Evolutionary conservation across 2,329 filamentous ascomycete genomes (phyloP).

Genomic region (Aspergillus puulaauensis): DNA sequence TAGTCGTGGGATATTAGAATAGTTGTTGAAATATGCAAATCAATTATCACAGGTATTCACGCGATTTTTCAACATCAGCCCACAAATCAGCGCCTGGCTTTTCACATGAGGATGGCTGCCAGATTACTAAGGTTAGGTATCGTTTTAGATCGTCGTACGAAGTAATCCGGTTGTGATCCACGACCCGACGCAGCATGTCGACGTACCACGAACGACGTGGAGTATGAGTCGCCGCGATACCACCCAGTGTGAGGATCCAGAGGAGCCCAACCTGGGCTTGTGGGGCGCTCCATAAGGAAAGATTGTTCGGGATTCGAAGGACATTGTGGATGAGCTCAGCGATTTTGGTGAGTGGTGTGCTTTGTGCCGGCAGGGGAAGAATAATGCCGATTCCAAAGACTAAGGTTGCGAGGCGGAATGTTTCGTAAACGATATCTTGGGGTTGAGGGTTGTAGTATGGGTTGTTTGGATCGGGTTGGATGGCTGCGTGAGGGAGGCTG

Average conservation of each 20-base stretch:
- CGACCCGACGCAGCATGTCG: constrained; percentile 22
- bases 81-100: constrained; percentile 29
- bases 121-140: constrained; percentile 29
- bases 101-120: constrained; percentile 38
- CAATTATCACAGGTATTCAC: not conserved
- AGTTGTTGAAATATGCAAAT: not conserved
- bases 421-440: constrained; percentile 32
- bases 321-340: constrained; percentile 25
- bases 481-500: constrained; percentile 25
- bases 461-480: constrained; percentile 15
- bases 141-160: constrained; percentile 29
- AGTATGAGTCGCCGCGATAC: constrained; percentile 36
- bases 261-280: constrained; percentile 28
- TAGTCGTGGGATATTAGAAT: not conserved
- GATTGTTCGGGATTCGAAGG: constrained; percentile 23
- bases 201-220: constrained; percentile 36
- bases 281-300: constrained; percentile 26
- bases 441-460: constrained; percentile 18
- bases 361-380: constrained; percentile 40
- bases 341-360: constrained; percentile 34
- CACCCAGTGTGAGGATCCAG: constrained; percentile 39
- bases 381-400: constrained; percentile 40
- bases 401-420: constrained; percentile 35
- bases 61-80: constrained; percentile 20
- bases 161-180: constrained; percentile 18